Percentiles rank a stretch among this genome's conserved stretches.
Conservation (phyloP, 257 asterid species). For the Lantana camara region DNA sequence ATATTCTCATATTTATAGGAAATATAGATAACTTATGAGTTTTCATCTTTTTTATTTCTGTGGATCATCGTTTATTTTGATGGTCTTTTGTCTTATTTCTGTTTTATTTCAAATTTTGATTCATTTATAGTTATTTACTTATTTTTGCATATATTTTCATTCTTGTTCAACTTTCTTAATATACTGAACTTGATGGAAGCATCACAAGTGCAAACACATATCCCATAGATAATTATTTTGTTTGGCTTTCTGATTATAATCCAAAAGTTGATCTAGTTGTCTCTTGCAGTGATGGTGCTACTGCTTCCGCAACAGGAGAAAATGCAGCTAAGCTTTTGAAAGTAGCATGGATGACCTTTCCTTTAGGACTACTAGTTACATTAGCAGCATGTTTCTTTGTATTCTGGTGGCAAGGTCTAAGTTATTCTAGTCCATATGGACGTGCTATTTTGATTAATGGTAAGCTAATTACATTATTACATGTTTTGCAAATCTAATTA, state of each 20-base stretch:
- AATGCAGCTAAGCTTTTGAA: conserved; percentile 71
- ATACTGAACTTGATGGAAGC: background rate
- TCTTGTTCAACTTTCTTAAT: no score
- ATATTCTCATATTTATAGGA: no score
- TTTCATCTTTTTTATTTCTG: no score
- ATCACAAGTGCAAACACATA: background rate
- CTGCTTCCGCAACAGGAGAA: conserved; percentile 51
- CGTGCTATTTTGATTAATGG: conserved; percentile 87
- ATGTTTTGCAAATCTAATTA: background rate
- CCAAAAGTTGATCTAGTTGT: conserved; percentile 24
- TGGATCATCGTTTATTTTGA: no score
- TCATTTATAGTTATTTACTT: no score
- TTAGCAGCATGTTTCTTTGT: conserved; percentile 61
- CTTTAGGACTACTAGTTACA: conserved; percentile 69
- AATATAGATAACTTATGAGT: no score
- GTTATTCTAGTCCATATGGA: conserved; percentile 72
- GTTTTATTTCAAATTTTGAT: no score
- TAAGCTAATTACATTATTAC: conserved; percentile 35
- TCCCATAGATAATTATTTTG: conserved; percentile 1
- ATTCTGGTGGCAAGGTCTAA: conserved; percentile 86
- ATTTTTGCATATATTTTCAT: no score
- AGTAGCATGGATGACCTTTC: conserved; percentile 90
- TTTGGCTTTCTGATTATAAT: conserved; percentile 16
- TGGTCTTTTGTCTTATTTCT: no score
- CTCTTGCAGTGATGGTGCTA: conserved; percentile 65